A percentile compares a stretch with the other conserved stretches of the same genome.
Evolutionary conservation across 768 basidiomycete genomes (phyloP).

Genomic region (Cystofilobasidium macerans): DNA sequence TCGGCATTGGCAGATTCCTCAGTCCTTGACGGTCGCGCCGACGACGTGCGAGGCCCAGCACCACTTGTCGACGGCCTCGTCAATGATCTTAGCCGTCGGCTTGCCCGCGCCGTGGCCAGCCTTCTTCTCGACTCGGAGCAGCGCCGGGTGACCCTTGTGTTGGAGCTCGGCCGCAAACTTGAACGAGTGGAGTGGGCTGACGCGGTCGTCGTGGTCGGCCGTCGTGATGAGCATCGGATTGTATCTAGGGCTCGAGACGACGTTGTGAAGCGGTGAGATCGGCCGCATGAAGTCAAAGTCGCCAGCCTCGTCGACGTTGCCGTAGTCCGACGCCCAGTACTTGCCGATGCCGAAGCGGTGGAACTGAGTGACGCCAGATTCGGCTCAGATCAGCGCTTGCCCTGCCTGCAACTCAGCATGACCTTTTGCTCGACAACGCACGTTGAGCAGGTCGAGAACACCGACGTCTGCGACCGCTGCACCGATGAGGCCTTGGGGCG

Average conservation of each 20-base stretch:
- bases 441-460: conserved; percentile 67
- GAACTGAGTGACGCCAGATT: too few relatives aligned
- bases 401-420: background rate
- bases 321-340: conserved; percentile 71
- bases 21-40: conserved; percentile 40
- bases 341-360: conserved; percentile 67
- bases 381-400: background rate
- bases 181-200: conserved; percentile 78
- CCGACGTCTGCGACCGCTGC: conserved; percentile 71
- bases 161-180: conserved; percentile 72
- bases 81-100: conserved; percentile 62
- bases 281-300: conserved; percentile 54
- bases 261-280: conserved; percentile 67
- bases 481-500: conserved; percentile 64
- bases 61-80: conserved; percentile 66
- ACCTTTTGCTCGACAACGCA: conserved; percentile 31
- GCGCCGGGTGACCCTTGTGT: conserved; percentile 53
- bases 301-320: conserved; percentile 58
- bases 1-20: background rate
- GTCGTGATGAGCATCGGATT: conserved; percentile 68
- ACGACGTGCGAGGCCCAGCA: conserved; percentile 61
- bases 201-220: conserved; percentile 76
- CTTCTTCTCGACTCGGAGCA: conserved; percentile 68
- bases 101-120: conserved; percentile 73
- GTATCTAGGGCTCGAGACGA: conserved; percentile 50